These are phyloP conservation scores for Fusarium proliferatum DNA, from an alignment of 2,329 filamentous ascomycete species.

Conservation along the genomic window DNA sequence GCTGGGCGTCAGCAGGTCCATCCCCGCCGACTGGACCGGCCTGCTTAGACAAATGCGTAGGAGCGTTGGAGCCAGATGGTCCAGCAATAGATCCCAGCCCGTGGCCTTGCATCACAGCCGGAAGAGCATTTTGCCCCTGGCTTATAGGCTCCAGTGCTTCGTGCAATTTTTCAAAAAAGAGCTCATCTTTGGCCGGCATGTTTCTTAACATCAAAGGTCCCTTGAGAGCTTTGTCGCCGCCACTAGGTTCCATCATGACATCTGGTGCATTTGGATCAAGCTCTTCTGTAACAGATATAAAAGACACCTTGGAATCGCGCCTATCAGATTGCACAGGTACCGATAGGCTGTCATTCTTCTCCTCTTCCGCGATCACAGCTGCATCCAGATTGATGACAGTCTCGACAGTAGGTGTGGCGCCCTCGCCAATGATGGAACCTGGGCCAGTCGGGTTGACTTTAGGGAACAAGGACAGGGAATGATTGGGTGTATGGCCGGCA, in stretches of 20 bases:
- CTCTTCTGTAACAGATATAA: constrained; percentile 19
- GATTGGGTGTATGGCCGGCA: constrained; percentile 71
- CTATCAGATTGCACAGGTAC: constrained; percentile 14
- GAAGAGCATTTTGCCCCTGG: constrained; percentile 58
- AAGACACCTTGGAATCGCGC: constrained; percentile 34
- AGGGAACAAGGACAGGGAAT: constrained; percentile 65
- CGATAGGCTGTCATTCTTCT: background rate
- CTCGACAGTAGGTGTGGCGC: constrained; percentile 46
- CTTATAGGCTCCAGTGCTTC: constrained; percentile 64
- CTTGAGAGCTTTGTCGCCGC: constrained; percentile 58
- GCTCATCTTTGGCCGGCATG: constrained; percentile 65
- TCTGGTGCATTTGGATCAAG: constrained; percentile 38
- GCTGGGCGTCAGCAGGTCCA: constrained; percentile 36
- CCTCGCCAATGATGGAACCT: constrained; percentile 43
- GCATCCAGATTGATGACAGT: constrained; percentile 18
- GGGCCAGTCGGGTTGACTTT: constrained; percentile 56
- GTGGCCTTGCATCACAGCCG: constrained; percentile 54
- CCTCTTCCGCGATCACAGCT: constrained; percentile 2
- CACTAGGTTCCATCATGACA: constrained; percentile 52
- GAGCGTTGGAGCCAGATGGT: constrained; percentile 25
- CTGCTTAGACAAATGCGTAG: constrained; percentile 7
- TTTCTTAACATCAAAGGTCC: constrained; percentile 67
- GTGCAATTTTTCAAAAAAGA: constrained; percentile 62
- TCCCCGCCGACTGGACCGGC: constrained; percentile 37
- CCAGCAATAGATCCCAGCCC: constrained; percentile 33